Conservation (phyloP, 1,139 yeast genomes). For the Suhomyces chickasaworum region DNA sequence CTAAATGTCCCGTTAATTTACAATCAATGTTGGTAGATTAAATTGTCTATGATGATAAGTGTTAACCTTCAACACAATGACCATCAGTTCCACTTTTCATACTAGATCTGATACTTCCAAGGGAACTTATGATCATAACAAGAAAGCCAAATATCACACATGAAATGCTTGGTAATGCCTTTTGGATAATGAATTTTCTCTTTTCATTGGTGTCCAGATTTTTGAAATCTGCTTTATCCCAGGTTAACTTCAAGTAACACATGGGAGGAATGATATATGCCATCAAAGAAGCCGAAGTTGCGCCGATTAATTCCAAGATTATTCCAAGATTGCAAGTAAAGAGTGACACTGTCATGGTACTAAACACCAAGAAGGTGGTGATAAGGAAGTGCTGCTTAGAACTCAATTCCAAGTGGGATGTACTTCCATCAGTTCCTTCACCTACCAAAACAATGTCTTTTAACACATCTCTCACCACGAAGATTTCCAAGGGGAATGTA, state of each 20-base stretch:
- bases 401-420: constrained; percentile 46
- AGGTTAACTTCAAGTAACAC: constrained; percentile 70
- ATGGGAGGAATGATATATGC: constrained; percentile 91
- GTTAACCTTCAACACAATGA: constrained; percentile 44
- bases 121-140: constrained; percentile 78
- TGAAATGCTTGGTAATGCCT: constrained; percentile 53
- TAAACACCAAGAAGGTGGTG: constrained; percentile 65
- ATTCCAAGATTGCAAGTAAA: constrained; percentile 89
- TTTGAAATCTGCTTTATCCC: constrained; percentile 45
- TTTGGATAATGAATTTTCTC: constrained; percentile 30
- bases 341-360: constrained; percentile 76
- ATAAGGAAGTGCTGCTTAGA: constrained; percentile 58
- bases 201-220: constrained; percentile 34
- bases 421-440: constrained; percentile 26
- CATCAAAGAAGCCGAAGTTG: constrained; percentile 89
- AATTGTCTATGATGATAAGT: not conserved
- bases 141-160: constrained; percentile 72
- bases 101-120: constrained; percentile 66
- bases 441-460: constrained; percentile 55
- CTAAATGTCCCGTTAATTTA: not conserved
- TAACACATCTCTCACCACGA: constrained; percentile 84
- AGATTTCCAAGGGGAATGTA: constrained; percentile 86
- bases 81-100: constrained; percentile 30
- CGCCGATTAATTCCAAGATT: constrained; percentile 85
- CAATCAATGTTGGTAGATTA: not conserved